Evolutionary conservation across 805 yeast genomes (phyloP), one percentile per base, ranked within the genome.

Genomic region (Candida vartiovaarae): DNA sequence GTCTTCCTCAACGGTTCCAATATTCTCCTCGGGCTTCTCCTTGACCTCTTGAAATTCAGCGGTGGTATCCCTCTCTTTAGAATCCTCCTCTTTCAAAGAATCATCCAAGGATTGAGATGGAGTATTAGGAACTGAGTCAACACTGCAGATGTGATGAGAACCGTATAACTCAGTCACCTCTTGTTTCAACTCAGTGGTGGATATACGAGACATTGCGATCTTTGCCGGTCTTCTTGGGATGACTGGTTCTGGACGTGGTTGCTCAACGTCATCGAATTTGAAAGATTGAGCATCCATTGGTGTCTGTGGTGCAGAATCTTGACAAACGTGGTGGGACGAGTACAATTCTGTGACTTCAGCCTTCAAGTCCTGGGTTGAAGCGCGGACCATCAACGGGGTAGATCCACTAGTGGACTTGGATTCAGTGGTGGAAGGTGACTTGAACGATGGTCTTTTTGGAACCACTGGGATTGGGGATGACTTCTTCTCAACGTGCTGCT

Each of bases 111-210:
- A 7, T 28, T 27, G 30, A 7, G 38, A 27, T 42, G 38, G 33
- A 20, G 35, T 8, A 26, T 28, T 34, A 10, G 41, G 26, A 25
- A 20, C 33, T 24, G 39, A 24, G 7, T 35, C 37, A 15, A 15
- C 20, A 11, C 28, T 26, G 15, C 28, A 35, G 37, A 24, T 10
- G 11, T 35, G 37, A 10, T 29, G 11, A 8, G 39, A 9, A 25
- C 39, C 30, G 24, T 47, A 44, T 44, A 44, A 26, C 20, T 33
- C 34, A 2, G 39, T 31, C 8, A 47, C 51, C 24, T 48, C 48
- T 8, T 30, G 28, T 29, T 40, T 45, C 39, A 49, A 25, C 3
- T 45, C 47, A 4, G 29, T 29, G 24, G 53, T 47, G 3, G 48
- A 43, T 2, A 38, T 28, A 25, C 52, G 47, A 8, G 32, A 24